Evolutionary conservation across 768 basidiomycete genomes (phyloP).

Genomic region (Termitomyces sp.): DNA sequence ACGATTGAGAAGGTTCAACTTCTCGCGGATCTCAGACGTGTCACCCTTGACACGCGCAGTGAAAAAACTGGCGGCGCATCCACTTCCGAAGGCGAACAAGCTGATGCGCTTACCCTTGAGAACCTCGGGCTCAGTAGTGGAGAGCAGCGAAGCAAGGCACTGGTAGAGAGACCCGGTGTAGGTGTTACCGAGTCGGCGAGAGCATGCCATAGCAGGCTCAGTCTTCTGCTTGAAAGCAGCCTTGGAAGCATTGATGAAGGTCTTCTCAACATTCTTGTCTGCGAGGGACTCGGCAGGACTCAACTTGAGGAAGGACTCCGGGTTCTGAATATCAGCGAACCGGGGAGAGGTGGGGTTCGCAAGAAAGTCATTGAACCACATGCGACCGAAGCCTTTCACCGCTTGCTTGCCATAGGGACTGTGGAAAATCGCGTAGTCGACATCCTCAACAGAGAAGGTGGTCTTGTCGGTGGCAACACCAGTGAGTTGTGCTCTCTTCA

Average conservation of each 20-base stretch:
- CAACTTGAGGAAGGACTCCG: conserved; percentile 63
- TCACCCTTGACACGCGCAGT: conserved; percentile 83
- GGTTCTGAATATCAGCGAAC: conserved; percentile 65
- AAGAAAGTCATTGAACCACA: conserved; percentile 92
- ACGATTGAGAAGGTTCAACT: conserved; percentile 76
- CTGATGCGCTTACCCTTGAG: conserved; percentile 81
- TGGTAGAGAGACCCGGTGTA: conserved; percentile 97
- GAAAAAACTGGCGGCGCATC: conserved; percentile 95
- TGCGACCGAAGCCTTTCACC: conserved; percentile 91
- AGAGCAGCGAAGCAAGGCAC: conserved; percentile 83
- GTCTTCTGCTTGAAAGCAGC: conserved; percentile 69
- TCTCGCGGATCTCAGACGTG: conserved; percentile 72
- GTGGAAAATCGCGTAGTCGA: conserved; percentile 96
- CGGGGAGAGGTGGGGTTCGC: conserved; percentile 62
- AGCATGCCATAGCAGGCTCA: conserved; percentile 79
- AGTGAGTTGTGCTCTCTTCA: conserved; percentile 41
- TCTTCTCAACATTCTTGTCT: conserved; percentile 96
- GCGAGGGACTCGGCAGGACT: conserved; percentile 71
- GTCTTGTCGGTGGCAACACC: conserved; percentile 35
- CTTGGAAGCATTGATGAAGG: conserved; percentile 80
- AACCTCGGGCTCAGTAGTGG: conserved; percentile 62
- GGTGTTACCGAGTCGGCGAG: conserved; percentile 94
- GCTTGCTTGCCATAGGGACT: conserved; percentile 98
- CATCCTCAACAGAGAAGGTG: conserved; percentile 69
- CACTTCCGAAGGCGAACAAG: conserved; percentile 95